Evolutionary conservation across 2,329 filamentous ascomycete species (phyloP), one percentile per base, ranked within the genome.

Genomic region (Colletotrichum liriopes): DNA sequence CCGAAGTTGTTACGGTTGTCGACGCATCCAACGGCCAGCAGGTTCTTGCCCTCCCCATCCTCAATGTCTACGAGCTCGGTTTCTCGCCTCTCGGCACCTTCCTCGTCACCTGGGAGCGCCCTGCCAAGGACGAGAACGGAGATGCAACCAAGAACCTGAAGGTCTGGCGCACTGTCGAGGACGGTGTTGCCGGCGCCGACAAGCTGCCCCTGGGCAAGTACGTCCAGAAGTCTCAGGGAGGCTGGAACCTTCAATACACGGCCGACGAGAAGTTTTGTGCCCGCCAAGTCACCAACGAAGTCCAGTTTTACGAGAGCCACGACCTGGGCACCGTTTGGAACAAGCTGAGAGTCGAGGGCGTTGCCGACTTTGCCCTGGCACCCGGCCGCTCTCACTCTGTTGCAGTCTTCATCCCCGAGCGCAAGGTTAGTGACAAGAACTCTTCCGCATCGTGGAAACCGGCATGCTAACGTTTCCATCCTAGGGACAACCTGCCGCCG

Each of bases 201-300:
- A 93, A 94, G 83, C 87, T 92, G 78, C 91, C 95, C 39, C 88
- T 98, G 56, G 96, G 95, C 75, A 89, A 91, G 78, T 99, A 97
- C 81, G 96, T 99, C 76, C 96, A 99, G 84, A 98, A 98, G 88
- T 93, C 92, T 75, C 94, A 97, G 86, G 94, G 93, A 56, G 94
- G 95, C 79, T 98, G 96, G 96, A 98, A 98, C 81, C 87, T 99
- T 80, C 96, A 98, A 84, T 99, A 98, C 84, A 98, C 95, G 39
- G 89, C 91, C 71, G 96, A 99, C 81, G 96, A 99, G 88, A 90
- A 92, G 81, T 96, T 94, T 82, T 98, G 96, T 82, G 96, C 96
- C 76, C 94, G 96, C 76, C 89, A 92, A 74, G 96, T 98, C 78
- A 98, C 94, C 82, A 99, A 99, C 82, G 95, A 98, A 87, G 94